Conservation (phyloP, 495 filamentous ascomycete species). For the Friedmanniomyces simplex region DNA sequence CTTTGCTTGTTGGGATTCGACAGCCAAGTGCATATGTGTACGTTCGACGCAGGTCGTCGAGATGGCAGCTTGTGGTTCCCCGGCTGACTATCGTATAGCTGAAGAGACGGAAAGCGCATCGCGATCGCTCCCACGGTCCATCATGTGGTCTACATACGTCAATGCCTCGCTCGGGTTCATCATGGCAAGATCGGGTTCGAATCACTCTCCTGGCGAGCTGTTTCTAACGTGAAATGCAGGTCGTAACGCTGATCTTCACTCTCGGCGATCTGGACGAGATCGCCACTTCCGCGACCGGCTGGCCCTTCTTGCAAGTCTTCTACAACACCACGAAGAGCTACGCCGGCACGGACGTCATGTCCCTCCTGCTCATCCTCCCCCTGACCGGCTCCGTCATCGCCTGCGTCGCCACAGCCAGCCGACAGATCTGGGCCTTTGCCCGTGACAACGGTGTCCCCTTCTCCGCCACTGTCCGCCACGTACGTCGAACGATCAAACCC, state of each 20-base stretch:
- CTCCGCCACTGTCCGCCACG: conserved; percentile 1
- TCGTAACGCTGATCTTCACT: conserved; percentile 12
- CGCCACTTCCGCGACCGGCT: conserved; percentile 2
- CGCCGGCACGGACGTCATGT: conserved; percentile 13
- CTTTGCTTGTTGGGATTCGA: conserved; percentile 1
- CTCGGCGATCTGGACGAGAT: conserved; percentile 16
- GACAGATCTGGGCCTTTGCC: conserved; percentile 20
- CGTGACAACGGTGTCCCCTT: conserved; percentile 16
- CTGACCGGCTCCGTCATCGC: not conserved
- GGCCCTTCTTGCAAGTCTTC: conserved; percentile 21
- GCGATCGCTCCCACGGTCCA: conserved; percentile 6
- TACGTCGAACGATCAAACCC: too few species aligned
- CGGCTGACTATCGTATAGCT: too few species aligned
- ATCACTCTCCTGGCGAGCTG: too few species aligned
- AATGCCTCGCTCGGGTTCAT: conserved; percentile 11
- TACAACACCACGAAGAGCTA: conserved; percentile 15
- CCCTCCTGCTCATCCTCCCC: conserved; percentile 4
- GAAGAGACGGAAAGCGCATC: conserved; percentile 16
- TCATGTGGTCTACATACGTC: conserved; percentile 8
- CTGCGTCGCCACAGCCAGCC: conserved; percentile 14
- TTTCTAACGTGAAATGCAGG: too few species aligned
- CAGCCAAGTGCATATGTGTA: conserved; percentile 14
- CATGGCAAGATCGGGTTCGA: too few species aligned
- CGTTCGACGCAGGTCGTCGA: too few species aligned
- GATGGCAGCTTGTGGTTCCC: too few species aligned